These are phyloP conservation scores for Monilinia polystroma DNA, from an alignment of 2,329 filamentous ascomycete species.

Conservation along the genomic window DNA sequence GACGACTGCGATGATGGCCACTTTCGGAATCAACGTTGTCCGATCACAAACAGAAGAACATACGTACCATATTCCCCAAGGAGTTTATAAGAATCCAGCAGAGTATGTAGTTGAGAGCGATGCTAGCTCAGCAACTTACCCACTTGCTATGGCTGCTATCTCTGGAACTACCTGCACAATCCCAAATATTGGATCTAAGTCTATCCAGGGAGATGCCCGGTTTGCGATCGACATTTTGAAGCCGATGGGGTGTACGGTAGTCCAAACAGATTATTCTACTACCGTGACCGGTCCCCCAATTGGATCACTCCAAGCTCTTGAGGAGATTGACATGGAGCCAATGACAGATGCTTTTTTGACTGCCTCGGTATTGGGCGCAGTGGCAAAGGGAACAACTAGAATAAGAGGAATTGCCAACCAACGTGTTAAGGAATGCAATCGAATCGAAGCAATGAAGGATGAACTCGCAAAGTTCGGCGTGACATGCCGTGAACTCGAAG, in stretches of 20 bases:
- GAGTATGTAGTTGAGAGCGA: constrained; percentile 95
- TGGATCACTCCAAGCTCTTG: constrained; percentile 71
- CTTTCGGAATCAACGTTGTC: constrained; percentile 81
- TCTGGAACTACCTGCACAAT: constrained; percentile 94
- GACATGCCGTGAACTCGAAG: constrained; percentile 79
- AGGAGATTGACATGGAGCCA: constrained; percentile 93
- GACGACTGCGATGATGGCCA: constrained; percentile 96
- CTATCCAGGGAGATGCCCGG: constrained; percentile 89
- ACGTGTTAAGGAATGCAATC: constrained; percentile 96
- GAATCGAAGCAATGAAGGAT: constrained; percentile 92
- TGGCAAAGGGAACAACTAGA: constrained; percentile 77
- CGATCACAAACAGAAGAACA: constrained; percentile 76
- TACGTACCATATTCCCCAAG: constrained; percentile 90
- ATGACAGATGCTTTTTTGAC: constrained; percentile 99
- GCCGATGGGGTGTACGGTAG: constrained; percentile 91
- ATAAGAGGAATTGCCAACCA: constrained; percentile 97
- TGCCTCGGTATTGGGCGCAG: constrained; percentile 87
- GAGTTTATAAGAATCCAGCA: constrained; percentile 75
- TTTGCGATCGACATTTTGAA: constrained; percentile 87
- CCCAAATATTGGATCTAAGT: constrained; percentile 90
- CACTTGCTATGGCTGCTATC: constrained; percentile 89
- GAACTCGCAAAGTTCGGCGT: constrained; percentile 94
- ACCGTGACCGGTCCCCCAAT: constrained; percentile 85
- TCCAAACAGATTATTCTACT: constrained; percentile 81
- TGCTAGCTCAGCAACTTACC: constrained; percentile 96